Base-by-base conservation (phyloP, 768 basidiomycete species). In the Pluteus cervinus region DNA sequence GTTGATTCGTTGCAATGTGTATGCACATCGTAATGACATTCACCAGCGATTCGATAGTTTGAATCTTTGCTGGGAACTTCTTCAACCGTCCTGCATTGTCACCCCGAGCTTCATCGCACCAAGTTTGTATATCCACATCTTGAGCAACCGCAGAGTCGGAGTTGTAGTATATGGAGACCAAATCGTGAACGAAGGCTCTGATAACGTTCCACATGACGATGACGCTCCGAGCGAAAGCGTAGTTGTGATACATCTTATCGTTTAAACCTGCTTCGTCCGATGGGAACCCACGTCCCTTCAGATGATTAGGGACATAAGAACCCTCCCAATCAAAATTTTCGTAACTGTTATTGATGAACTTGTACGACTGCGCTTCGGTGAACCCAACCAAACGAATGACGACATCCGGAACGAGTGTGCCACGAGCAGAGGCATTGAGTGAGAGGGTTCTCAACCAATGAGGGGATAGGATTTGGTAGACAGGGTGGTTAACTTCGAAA, bases 11-110 rank as follows among this genome's bases (percentile, higher is more conserved):
- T 11, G 58, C 56, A 37, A 57, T 54, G 40, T 60, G 56, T 26
- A 60, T 58, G 46, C 54, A 54, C 58, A 60, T 60, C 0, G 56
- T 57, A 29, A 53, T 49, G 17, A 51, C 34, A 42, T 60, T 51
- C 38, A 60, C 53, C 23, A 58, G 35, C 14, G 50, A 47, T 24
- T 53, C 49, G 18, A 58, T 33, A 0, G 56, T 60, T 21, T 40
- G 42, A 39, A 55, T 45, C 3, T 33, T n/a, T n/a, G n/a, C 35
- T 7, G 58, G 58, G 47, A 60, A 58, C 24, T 43, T 49, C 4
- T 33, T 15, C 29, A 58, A 38, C 45, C 45, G 39, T 4, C 50
- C 58, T 7, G 53, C 55, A 7, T 16, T 29, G 5, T 17, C n/a
- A 3, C 48, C 49, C 17, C 50, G 55, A 38, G 55, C 50, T 18